Evolutionary conservation across 495 filamentous ascomycete species (phyloP), one percentile per base, ranked within the genome.

Genomic region (Neurospora sp.): DNA sequence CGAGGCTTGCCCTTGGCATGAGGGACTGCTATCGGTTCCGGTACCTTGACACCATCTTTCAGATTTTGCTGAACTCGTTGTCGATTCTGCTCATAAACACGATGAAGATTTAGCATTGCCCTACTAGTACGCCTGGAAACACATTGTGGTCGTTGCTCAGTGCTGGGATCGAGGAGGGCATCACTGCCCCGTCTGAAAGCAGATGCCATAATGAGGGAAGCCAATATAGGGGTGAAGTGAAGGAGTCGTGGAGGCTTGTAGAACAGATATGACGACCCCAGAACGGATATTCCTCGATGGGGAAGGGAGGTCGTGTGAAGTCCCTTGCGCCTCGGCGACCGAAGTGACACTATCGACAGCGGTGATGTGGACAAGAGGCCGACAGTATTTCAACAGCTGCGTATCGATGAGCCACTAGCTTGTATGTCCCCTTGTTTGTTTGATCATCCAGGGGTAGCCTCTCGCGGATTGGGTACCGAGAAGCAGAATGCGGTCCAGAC

Each of bases 1-100:
- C 95, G 89, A 44, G 96, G 96, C 82, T 96, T 96, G 35, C 86
- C 87, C 76, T 87, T 88, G 3, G 81, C 77, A 41, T 82, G 80
- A 66, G 79, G 79, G 69, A 83, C 80, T 39, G 81, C 79, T 18
- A 81, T 75, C 37, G 81, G 80, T 54, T 85, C 85, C 39, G 74
- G 76, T 72, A 77, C 78, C 69, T 83, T 86, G 59, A 75, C 75
- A 16, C 77, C 81, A 80, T 81, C 78, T 31, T 81, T 62, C 1
- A 62, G 54, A 14, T 62, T 83, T 70, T 82, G 84, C 71, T 84
- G 80, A 74, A 84, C 80, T 74, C 83, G 81, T 73, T 81, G 80
- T 72, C 84, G 84, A 73, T 87, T 85, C 87, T 89, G 87, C 78
- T 89, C 85, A 78, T 83, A 84, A 40, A 88, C 80, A 83, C 83